Conservation (phyloP, 345 rosid genomes). For the Eucalyptus paniculata region DNA sequence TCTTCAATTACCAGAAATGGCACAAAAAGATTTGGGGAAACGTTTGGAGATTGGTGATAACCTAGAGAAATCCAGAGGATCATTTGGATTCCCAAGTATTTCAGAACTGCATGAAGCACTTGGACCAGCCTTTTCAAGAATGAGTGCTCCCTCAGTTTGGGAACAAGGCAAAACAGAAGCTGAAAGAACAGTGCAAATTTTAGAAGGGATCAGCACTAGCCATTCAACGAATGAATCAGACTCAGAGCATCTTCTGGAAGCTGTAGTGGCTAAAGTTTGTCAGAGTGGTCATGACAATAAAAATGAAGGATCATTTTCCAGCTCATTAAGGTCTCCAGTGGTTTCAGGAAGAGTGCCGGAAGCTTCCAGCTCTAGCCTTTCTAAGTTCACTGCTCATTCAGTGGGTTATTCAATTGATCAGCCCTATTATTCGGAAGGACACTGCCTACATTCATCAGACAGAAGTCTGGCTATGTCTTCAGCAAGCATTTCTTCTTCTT, state of each 20-base stretch:
- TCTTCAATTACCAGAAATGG: constrained; percentile 7
- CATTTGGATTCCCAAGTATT: constrained; percentile 50
- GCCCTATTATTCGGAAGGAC: constrained; percentile 22
- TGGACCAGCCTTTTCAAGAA: constrained; percentile 53
- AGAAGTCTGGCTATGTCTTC: constrained; percentile 50
- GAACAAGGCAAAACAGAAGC: constrained; percentile 36
- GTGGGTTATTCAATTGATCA: constrained; percentile 33
- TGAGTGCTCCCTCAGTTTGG: constrained; percentile 13
- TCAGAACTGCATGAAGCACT: constrained; percentile 80
- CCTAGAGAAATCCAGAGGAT: constrained; percentile 9
- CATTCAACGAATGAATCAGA: constrained; percentile 41
- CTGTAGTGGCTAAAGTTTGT: constrained; percentile 70
- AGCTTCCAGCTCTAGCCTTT: constrained; percentile 20
- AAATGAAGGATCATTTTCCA: constrained; percentile 38
- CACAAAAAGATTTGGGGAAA: constrained; percentile 13
- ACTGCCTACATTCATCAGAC: constrained; percentile 35
- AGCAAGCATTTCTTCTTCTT: constrained; percentile 57
- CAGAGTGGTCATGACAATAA: constrained; percentile 28
- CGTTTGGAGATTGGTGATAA: constrained; percentile 18
- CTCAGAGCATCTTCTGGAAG: constrained; percentile 82
- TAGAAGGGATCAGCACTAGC: constrained; percentile 43
- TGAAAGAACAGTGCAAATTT: constrained; percentile 14
- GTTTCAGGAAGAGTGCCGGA: constrained; percentile 36
- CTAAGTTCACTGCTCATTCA: constrained; percentile 23
- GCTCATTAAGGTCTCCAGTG: constrained; percentile 37